A percentile compares a stretch with the other conserved stretches of the same genome.
Evolutionary conservation across 2,329 filamentous ascomycete species (phyloP).

Genomic region (Hymenoscyphus scutula): DNA sequence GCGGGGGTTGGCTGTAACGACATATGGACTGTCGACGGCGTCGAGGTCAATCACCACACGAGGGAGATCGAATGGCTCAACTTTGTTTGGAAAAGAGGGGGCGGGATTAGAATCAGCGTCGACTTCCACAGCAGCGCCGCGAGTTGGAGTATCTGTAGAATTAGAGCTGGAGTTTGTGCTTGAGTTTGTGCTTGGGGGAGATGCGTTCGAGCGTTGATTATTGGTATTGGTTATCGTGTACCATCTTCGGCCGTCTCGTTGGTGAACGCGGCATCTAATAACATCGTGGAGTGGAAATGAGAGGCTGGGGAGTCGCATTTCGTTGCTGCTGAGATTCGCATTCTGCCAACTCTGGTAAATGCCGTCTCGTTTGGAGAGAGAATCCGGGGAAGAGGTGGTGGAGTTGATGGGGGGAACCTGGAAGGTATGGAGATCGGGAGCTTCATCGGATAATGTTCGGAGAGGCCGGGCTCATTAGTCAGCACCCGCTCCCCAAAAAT

Average conservation of each 20-base stretch:
- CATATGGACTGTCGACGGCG: conserved; percentile 43
- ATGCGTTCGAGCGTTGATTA: not conserved
- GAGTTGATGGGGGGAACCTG: too few species aligned
- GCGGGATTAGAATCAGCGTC: not conserved
- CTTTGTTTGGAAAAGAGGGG: not conserved
- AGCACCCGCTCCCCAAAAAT: not conserved
- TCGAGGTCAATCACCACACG: conserved; percentile 52
- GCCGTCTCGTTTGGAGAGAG: not conserved
- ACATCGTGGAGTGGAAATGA: not conserved
- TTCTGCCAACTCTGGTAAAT: conserved; percentile 1
- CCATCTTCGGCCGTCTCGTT: not conserved
- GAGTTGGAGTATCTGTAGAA: not conserved
- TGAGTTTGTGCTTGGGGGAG: too few species aligned
- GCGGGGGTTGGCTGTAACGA: conserved; percentile 25
- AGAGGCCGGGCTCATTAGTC: not conserved
- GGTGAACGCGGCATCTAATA: not conserved
- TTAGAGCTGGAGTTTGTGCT: not conserved
- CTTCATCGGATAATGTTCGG: not conserved
- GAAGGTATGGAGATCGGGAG: too few species aligned
- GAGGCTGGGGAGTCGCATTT: conserved; percentile 6
- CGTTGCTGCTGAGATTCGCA: conserved; percentile 15
- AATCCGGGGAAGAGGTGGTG: not conserved
- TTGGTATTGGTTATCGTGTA: not conserved
- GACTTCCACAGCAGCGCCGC: not conserved
- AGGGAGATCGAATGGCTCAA: conserved; percentile 38